Conservation (phyloP, 2,329 filamentous ascomycete species). For the Fusarium albosuccineum region DNA sequence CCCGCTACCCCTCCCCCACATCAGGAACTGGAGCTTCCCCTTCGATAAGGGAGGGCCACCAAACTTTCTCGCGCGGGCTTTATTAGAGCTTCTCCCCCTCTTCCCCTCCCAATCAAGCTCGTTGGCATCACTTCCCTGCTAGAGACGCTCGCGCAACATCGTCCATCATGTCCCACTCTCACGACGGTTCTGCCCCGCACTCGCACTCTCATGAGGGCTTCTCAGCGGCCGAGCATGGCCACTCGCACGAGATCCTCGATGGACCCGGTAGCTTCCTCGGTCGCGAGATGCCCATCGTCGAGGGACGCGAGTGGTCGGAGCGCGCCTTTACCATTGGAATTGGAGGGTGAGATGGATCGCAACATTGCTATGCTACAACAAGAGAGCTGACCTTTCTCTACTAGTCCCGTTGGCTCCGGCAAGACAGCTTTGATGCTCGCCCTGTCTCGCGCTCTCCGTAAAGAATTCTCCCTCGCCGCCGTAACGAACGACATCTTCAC, state of each 20-base stretch:
- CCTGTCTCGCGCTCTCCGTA: slow-evolving; percentile 86
- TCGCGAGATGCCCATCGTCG: slow-evolving; percentile 92
- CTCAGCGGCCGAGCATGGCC: slow-evolving; percentile 81
- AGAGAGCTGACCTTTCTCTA: not conserved
- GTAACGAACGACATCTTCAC: slow-evolving; percentile 99
- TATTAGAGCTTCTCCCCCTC: slow-evolving; percentile 31
- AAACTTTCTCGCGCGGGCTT: slow-evolving; percentile 1
- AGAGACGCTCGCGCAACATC: not conserved
- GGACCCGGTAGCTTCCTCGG: slow-evolving; percentile 91
- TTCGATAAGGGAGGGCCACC: not conserved
- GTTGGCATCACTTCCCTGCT: not conserved
- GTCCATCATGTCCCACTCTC: slow-evolving; percentile 59
- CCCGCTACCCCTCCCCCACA: slow-evolving; percentile 30
- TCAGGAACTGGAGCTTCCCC: slow-evolving; percentile 21
- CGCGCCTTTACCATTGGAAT: slow-evolving; percentile 97
- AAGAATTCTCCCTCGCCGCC: slow-evolving; percentile 87
- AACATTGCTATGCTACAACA: not conserved
- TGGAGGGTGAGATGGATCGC: slow-evolving; percentile 76
- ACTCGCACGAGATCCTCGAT: slow-evolving; percentile 95
- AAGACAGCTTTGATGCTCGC: slow-evolving; percentile 98
- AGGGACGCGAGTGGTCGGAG: slow-evolving; percentile 88
- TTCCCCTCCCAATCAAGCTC: slow-evolving; percentile 1
- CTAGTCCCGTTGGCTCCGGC: slow-evolving; percentile 92
- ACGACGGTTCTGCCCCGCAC: slow-evolving; percentile 68
- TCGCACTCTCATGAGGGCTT: slow-evolving; percentile 68